Percentiles rank a stretch among this genome's conserved stretches.
phyloP scores from a whole-genome alignment of 2,329 filamentous ascomycete species.

The Trichothecium sympodiale region DNA sequence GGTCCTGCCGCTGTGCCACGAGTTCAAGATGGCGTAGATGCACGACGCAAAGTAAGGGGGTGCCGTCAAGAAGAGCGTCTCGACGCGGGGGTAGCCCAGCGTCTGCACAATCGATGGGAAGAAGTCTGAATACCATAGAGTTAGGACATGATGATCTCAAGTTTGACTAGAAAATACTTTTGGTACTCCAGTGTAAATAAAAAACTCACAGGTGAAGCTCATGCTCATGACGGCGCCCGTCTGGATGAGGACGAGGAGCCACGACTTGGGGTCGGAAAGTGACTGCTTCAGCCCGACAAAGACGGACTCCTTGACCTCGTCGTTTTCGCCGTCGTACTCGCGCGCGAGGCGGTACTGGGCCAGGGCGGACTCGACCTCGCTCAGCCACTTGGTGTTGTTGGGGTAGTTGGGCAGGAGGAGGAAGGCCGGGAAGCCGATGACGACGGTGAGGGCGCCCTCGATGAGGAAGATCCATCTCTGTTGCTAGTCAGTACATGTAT shows the following conservation, averaged over 20 bases:
- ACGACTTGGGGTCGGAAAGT: conserved; percentile 21
- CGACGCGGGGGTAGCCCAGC: conserved; percentile 11
- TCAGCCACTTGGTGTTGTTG: conserved; percentile 10
- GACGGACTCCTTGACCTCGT: conserved; percentile 6
- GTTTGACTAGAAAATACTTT: background rate
- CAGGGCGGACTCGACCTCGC: conserved; percentile 1
- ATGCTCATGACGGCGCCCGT: conserved; percentile 6
- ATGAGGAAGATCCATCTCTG: conserved; percentile 16
- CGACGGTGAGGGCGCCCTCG: conserved; percentile 12
- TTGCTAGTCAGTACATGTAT: background rate
- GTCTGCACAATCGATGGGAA: conserved; percentile 18
- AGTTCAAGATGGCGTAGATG: conserved; percentile 8
- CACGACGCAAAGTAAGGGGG: conserved; percentile 17
- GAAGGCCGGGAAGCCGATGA: conserved; percentile 8
- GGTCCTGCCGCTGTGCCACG: conserved; percentile 1
- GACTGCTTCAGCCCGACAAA: conserved; percentile 15
- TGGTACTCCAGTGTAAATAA: background rate
- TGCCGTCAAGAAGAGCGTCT: conserved; percentile 16
- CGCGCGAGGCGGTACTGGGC: conserved; percentile 7
- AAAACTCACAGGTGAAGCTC: conserved; percentile 5
- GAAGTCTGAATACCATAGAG: no score
- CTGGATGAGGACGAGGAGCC: conserved; percentile 16
- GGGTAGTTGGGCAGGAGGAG: conserved; percentile 14
- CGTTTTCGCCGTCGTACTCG: conserved; percentile 6
- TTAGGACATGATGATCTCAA: background rate